phyloP scores from a whole-genome alignment of 495 filamentous ascomycete species.

The Patellaria atrata region DNA sequence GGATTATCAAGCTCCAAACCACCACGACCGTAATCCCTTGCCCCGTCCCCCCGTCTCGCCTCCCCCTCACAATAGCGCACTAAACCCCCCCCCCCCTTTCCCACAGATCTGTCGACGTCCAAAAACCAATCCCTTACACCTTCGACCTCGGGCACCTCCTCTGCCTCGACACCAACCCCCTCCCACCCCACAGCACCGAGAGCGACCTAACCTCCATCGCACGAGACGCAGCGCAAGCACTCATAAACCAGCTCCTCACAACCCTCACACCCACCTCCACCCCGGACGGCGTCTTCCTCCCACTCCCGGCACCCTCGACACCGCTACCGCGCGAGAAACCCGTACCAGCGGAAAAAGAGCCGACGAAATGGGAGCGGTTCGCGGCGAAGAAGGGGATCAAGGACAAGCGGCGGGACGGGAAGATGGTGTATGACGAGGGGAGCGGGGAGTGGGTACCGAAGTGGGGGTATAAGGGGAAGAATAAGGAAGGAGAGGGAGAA shows the following conservation, averaged over 20 bases:
- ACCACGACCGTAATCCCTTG: no score
- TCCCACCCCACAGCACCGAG: constrained; percentile 40
- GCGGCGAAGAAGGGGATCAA: constrained; percentile 91
- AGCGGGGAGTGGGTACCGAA: constrained; percentile 78
- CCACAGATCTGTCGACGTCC: constrained; percentile 46
- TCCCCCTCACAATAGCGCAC: no score
- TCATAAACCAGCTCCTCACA: constrained; percentile 79
- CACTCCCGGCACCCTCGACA: constrained; percentile 53
- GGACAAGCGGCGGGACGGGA: constrained; percentile 53
- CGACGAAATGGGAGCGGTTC: constrained; percentile 90
- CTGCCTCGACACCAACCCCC: constrained; percentile 67
- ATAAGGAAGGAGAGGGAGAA: constrained; percentile 60
- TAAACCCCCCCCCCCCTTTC: no score
- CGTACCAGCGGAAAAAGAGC: constrained; percentile 59
- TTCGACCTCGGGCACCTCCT: constrained; percentile 85
- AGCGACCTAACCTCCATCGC: constrained; percentile 49
- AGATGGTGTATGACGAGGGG: constrained; percentile 70
- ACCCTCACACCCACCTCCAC: constrained; percentile 62
- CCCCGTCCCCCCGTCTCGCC: no score
- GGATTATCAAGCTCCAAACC: no score
- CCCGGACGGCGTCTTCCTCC: constrained; percentile 49
- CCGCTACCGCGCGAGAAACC: constrained; percentile 79
- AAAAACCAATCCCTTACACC: constrained; percentile 75
- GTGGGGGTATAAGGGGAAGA: constrained; percentile 92
- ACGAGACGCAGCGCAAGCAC: constrained; percentile 71